These are phyloP conservation scores for Globisporangium megalacanthum DNA, from an alignment of 352 stramenopile species.

Conservation along the genomic window DNA sequence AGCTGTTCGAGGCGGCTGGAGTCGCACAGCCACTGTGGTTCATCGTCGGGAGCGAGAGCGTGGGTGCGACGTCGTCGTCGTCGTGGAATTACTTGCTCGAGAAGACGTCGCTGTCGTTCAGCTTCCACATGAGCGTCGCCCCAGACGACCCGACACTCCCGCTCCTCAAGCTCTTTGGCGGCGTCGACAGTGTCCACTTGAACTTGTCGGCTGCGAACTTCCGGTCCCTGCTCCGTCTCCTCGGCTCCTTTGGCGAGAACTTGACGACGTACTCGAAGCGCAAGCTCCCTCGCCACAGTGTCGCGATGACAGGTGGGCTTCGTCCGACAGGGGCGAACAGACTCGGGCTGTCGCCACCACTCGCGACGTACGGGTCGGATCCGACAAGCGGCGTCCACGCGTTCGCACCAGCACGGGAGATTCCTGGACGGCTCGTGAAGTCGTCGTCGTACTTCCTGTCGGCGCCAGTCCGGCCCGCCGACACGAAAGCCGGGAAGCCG, in stretches of 20 bases:
- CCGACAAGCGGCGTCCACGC: constrained; percentile 5
- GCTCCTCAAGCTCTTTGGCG: constrained; percentile 69
- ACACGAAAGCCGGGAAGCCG: constrained; percentile 9
- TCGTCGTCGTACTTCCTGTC: constrained; percentile 19
- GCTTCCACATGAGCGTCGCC: constrained; percentile 72
- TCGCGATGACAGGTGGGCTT: too few relatives aligned
- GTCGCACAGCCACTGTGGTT: constrained; percentile 12
- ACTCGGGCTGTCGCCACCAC: neutral
- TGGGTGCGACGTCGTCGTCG: constrained; percentile 2
- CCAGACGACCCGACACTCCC: constrained; percentile 74
- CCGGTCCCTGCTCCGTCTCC: constrained; percentile 43
- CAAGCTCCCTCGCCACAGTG: constrained; percentile 12
- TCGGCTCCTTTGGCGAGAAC: constrained; percentile 70
- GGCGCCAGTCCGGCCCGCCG: constrained; percentile 5
- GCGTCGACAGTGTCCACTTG: constrained; percentile 59
- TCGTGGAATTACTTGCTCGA: constrained; percentile 60
- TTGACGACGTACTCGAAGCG: constrained; percentile 40
- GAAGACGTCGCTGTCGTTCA: constrained; percentile 69
- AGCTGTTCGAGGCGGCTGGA: constrained; percentile 30
- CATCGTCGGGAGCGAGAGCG: constrained; percentile 7
- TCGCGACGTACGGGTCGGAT: constrained; percentile 5
- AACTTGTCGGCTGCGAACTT: constrained; percentile 70
- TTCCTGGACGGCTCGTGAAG: constrained; percentile 14
- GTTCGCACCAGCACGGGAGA: constrained; percentile 9
- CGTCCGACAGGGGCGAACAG: neutral